Conservation (phyloP, 192 early-diverging fungal genomes). For the Geranomyces variabilis region DNA sequence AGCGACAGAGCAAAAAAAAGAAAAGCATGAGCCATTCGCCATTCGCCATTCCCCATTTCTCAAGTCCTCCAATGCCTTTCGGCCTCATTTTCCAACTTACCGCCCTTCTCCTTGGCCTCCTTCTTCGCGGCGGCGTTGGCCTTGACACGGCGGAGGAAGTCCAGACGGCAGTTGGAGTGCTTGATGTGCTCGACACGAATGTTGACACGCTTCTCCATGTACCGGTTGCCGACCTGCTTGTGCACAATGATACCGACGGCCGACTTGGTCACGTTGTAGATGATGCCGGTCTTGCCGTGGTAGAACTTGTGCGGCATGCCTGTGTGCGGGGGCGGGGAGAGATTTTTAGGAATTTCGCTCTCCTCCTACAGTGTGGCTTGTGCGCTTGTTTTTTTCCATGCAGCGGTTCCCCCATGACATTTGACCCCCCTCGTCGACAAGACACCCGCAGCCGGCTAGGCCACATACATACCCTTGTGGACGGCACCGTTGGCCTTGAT, state of each 20-base stretch:
- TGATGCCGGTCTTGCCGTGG: conserved; percentile 97
- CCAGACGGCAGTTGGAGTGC: conserved; percentile 99
- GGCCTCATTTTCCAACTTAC: conserved; percentile 34
- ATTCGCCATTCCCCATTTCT: too few species aligned
- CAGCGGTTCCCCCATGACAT: too few species aligned
- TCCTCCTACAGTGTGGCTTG: too few species aligned
- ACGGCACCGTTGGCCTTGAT: conserved; percentile 99
- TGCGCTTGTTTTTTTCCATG: too few species aligned
- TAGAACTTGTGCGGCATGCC: conserved; percentile 96
- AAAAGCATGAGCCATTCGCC: conserved; percentile 6
- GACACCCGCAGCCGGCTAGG: too few species aligned
- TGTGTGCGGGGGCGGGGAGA: too few species aligned
- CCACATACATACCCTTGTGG: conserved; percentile 99
- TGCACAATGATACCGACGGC: conserved; percentile 97
- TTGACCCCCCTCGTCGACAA: too few species aligned
- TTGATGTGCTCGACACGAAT: conserved; percentile 98
- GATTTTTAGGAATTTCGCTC: too few species aligned
- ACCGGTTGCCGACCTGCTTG: conserved; percentile 98
- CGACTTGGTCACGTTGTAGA: conserved; percentile 99
- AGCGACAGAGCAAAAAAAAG: too few species aligned
- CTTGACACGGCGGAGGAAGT: conserved; percentile 97
- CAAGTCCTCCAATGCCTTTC: too few species aligned
- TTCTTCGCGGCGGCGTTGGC: conserved; percentile 84
- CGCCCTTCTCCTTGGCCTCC: conserved; percentile 81
- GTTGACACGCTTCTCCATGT: conserved; percentile 98